Evolutionary conservation across 2,329 filamentous ascomycete genomes (phyloP).

Genomic region (Diaporthe australafricana): DNA sequence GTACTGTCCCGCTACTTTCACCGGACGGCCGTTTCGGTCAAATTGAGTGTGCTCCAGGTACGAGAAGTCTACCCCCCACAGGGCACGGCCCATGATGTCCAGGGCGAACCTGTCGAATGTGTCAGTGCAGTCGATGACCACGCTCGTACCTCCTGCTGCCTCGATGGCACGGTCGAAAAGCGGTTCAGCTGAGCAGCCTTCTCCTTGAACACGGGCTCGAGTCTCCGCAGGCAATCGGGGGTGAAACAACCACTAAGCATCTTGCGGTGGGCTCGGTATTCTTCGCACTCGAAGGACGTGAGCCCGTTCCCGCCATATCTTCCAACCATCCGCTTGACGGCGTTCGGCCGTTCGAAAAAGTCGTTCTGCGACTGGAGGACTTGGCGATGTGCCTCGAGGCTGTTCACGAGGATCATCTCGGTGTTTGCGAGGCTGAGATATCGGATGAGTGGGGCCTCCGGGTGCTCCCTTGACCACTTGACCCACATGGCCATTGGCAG

Average conservation of each 20-base stretch:
- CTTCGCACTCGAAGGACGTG: background rate
- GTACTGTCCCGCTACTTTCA: background rate
- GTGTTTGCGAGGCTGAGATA: background rate
- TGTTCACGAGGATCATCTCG: background rate
- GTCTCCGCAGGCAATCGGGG: background rate
- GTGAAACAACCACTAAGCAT: background rate
- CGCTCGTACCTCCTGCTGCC: background rate
- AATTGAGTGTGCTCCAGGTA: background rate
- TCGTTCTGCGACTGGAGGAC: background rate
- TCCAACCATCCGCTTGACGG: background rate
- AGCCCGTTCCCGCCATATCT: background rate
- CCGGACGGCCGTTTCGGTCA: background rate
- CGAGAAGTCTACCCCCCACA: background rate
- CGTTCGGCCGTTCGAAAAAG: background rate
- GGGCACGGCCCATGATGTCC: background rate
- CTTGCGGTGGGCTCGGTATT: background rate
- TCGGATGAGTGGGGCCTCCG: background rate
- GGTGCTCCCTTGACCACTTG: background rate
- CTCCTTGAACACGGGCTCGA: background rate
- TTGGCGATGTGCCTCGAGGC: background rate
- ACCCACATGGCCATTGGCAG: background rate
- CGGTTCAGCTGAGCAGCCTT: background rate
- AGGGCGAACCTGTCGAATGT: background rate
- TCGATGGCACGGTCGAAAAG: background rate
- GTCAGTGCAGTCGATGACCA: background rate